Evolutionary conservation across 495 filamentous ascomycete genomes (phyloP), one percentile per base, ranked within the genome.

Genomic region (Clohesyomyces aquaticus): DNA sequence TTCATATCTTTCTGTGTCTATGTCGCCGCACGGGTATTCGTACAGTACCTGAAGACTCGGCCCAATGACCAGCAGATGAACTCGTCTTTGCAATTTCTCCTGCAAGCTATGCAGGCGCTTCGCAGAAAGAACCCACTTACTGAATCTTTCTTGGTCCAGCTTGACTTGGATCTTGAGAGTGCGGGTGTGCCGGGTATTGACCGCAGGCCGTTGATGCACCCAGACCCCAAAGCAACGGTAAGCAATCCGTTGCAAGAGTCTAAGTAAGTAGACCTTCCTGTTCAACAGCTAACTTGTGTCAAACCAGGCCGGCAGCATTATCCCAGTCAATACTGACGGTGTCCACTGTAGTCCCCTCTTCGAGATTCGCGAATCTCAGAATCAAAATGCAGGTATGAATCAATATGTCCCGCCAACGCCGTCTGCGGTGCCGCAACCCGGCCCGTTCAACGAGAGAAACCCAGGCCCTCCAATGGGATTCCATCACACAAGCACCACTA

Each of bases 1-100:
- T 97, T 96, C 72, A 89, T 94, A 66, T 90, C 93, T 1, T 99
- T 98, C 75, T 96, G 92, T 69, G 80, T 99, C 41, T 99, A 97
- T 72, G 91, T 98, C 27, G 87, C 93, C 9, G 92, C 94, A 42
- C 85, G 94, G 14, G 95, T 98, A 1, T 97, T 98, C 67, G 90
- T 97, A 10, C 93, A 98, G 71, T 96, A 96, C 70, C 80, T 97
- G 3, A 98, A 94, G 75, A 91, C 87, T 42, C 82, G 87, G 18
- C 92, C 93, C 4, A 85, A 93, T 42, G 95, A 98, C 69, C 84
- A 85, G 52, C 88, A 92, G 59, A 87, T 90, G 27, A 83, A 83
- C 16, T 87, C 91, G 29, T 96, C 93, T 0, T 78, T 99, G 25
- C 85, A 93, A 65, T 98, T 99, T 72, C 81, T 98, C 25, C 82